Evolutionary conservation across 2,329 filamentous ascomycete species (phyloP).

Genomic region (Fusarium abutilonis): DNA sequence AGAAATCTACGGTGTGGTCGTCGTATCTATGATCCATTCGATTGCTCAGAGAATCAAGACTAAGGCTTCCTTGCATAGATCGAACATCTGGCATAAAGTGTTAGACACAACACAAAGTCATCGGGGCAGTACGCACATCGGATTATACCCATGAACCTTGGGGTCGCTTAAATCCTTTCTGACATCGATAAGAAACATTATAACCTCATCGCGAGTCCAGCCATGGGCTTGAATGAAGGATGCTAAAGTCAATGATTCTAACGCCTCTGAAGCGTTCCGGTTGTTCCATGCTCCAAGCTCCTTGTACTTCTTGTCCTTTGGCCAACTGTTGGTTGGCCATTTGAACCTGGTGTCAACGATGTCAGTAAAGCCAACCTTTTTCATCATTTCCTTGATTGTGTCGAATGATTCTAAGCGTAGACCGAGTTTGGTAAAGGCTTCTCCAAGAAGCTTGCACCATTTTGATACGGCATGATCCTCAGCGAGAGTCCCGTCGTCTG

Average conservation of each 20-base stretch:
- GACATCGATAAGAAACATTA: conserved; percentile 11
- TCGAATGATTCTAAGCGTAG: background rate
- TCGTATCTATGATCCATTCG: no score
- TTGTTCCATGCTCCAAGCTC: conserved; percentile 24
- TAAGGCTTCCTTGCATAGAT: conserved; percentile 2
- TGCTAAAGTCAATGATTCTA: conserved; percentile 18
- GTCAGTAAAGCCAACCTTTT: conserved; percentile 4
- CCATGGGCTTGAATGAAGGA: conserved; percentile 19
- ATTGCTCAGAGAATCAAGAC: background rate
- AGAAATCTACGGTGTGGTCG: no score
- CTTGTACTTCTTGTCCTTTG: conserved; percentile 18
- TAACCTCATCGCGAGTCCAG: conserved; percentile 22
- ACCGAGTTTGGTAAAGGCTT: conserved; percentile 7
- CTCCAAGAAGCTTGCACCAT: conserved; percentile 6
- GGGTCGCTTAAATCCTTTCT: conserved; percentile 25
- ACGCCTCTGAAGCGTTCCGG: background rate
- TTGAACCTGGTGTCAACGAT: conserved; percentile 1
- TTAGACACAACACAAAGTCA: background rate
- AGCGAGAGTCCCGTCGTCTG: conserved; percentile 6
- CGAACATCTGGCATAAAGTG: background rate
- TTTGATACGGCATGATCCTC: background rate
- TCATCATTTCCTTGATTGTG: conserved; percentile 10
- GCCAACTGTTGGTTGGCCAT: conserved; percentile 27
- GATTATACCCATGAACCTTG: conserved; percentile 27
- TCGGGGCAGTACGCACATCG: conserved; percentile 8